phyloP scores from a whole-genome alignment of 345 rosid species.

The Camelina sativa region DNA sequence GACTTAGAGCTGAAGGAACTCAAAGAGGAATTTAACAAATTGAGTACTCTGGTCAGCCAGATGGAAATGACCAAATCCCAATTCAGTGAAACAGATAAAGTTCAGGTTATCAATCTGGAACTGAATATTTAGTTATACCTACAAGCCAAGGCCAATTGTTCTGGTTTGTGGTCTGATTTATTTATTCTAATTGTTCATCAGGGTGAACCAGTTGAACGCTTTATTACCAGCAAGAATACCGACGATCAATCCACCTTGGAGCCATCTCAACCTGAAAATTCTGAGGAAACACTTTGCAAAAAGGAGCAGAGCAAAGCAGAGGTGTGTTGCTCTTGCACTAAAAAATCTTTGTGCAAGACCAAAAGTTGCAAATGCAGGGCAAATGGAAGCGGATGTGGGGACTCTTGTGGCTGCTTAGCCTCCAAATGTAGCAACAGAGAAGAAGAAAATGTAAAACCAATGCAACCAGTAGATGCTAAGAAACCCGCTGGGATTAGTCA shows the following conservation, averaged over 20 bases:
- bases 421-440: slow-evolving; percentile 75
- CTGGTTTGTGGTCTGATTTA: slow-evolving; percentile 10
- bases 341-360: slow-evolving; percentile 76
- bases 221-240: slow-evolving; percentile 51
- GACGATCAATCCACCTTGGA: neutral
- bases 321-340: slow-evolving; percentile 82
- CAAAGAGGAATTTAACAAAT: slow-evolving; percentile 67
- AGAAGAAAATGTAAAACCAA: slow-evolving; percentile 21
- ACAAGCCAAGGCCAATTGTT: neutral
- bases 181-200: slow-evolving; percentile 41
- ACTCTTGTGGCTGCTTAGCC: slow-evolving; percentile 69
- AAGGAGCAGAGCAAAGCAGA: slow-evolving; percentile 40
- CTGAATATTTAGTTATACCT: neutral
- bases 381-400: slow-evolving; percentile 64
- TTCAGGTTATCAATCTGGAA: slow-evolving; percentile 45
- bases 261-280: slow-evolving; percentile 45
- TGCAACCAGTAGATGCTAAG: neutral
- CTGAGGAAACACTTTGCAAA: slow-evolving; percentile 43
- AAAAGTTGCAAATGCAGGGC: slow-evolving; percentile 75
- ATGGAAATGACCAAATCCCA: slow-evolving; percentile 61
- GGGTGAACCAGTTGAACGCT: slow-evolving; percentile 51
- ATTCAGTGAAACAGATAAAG: slow-evolving; percentile 47
- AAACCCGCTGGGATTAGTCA: slow-evolving; percentile 30
- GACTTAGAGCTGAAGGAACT: slow-evolving; percentile 71
- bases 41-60: slow-evolving; percentile 64